phyloP scores from a whole-genome alignment of 495 filamentous ascomycete genomes.

The Aspergillus diversus region DNA sequence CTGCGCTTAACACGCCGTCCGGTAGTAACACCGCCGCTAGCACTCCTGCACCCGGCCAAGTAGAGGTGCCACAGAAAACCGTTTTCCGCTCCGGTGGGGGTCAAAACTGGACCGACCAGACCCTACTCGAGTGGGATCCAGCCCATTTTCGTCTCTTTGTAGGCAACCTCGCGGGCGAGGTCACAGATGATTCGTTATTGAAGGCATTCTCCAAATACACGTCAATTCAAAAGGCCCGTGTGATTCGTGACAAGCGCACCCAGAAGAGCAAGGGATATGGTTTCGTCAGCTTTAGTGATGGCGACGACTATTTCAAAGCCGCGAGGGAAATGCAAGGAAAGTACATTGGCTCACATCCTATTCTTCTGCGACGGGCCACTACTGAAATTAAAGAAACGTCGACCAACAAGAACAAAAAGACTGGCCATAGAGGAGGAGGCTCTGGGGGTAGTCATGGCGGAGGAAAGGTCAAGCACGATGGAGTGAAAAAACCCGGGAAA shows the following conservation, averaged over 20 bases:
- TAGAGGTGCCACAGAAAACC: slow-evolving; percentile 61
- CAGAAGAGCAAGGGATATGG: slow-evolving; percentile 95
- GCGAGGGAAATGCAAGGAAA: slow-evolving; percentile 98
- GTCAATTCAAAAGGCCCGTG: slow-evolving; percentile 87
- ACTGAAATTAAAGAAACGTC: slow-evolving; percentile 82
- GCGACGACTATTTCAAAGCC: slow-evolving; percentile 93
- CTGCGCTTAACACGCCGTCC: slow-evolving; percentile 52
- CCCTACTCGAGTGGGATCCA: slow-evolving; percentile 94
- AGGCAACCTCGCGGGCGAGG: slow-evolving; percentile 97
- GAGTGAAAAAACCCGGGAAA: slow-evolving; percentile 78
- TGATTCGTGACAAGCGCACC: slow-evolving; percentile 94
- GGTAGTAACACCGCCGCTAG: slow-evolving; percentile 33
- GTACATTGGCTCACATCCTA: slow-evolving; percentile 96
- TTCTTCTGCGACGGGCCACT: slow-evolving; percentile 80
- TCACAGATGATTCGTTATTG: slow-evolving; percentile 90
- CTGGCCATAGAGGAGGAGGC: slow-evolving; percentile 44
- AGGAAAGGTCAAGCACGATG: slow-evolving; percentile 58
- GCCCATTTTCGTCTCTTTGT: slow-evolving; percentile 93
- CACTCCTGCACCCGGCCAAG: slow-evolving; percentile 43
- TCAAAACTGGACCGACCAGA: slow-evolving; percentile 83
- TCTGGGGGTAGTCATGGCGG: slow-evolving; percentile 34
- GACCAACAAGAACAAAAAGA: slow-evolving; percentile 49
- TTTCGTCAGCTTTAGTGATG: slow-evolving; percentile 93
- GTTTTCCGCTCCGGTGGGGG: slow-evolving; percentile 87
- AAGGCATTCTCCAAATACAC: slow-evolving; percentile 91